Conservation (phyloP, 2,329 filamentous ascomycete species). For the Chrysoporthe austroafricana region DNA sequence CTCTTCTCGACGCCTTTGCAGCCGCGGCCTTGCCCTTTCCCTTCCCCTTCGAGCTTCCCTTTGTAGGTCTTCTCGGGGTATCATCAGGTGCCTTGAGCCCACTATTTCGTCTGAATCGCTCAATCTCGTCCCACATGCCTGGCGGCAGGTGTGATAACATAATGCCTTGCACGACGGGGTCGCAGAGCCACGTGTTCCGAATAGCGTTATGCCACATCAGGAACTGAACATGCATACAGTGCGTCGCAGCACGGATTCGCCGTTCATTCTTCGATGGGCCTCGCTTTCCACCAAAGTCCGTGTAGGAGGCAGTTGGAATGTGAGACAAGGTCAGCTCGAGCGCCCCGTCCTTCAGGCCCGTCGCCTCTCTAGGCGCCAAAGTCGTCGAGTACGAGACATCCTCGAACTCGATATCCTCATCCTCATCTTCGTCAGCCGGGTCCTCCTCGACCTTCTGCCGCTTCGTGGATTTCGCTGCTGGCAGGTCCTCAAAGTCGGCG, state of each 20-base stretch:
- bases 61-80: conserved; percentile 41
- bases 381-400: conserved; percentile 50
- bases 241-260: conserved; percentile 75
- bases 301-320: conserved; percentile 52
- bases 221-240: conserved; percentile 86
- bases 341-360: conserved; percentile 61
- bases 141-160: conserved; percentile 74
- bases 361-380: conserved; percentile 40
- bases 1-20: conserved; percentile 49
- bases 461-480: conserved; percentile 36
- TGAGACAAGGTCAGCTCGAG: conserved; percentile 72
- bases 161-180: conserved; percentile 73
- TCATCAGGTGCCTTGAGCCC: conserved; percentile 51
- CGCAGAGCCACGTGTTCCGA: conserved; percentile 82
- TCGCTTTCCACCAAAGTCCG: conserved; percentile 71
- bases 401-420: conserved; percentile 67
- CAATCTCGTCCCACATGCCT: conserved; percentile 71
- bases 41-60: conserved; percentile 31
- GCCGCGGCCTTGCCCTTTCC: conserved; percentile 44
- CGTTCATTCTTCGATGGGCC: conserved; percentile 85
- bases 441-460: conserved; percentile 43
- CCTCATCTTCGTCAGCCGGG: conserved; percentile 53
- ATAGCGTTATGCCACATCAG: conserved; percentile 89
- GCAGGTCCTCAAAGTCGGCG: conserved; percentile 59
- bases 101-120: conserved; percentile 72